These are phyloP conservation scores for Micractinium conductrix DNA, from an alignment of 139 green algal genomes.

Conservation along the genomic window DNA sequence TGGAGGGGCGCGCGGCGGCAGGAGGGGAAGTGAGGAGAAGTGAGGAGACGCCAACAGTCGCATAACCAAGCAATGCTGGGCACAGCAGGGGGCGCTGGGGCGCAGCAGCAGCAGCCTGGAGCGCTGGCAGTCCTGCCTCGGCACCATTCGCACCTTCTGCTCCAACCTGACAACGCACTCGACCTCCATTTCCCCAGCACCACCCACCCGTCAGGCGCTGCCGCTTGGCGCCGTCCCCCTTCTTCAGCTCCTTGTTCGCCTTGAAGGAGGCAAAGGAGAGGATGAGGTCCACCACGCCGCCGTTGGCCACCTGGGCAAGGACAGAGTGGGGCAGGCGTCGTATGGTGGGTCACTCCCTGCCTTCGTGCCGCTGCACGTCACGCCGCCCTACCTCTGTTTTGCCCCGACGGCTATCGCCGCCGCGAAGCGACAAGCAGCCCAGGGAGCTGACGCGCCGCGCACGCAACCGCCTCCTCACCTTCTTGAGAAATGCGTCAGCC, in stretches of 20 bases:
- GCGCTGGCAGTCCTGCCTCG: not conserved
- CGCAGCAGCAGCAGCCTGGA: not conserved
- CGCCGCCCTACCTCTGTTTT: too few species aligned
- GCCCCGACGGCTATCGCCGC: too few species aligned
- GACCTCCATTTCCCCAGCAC: not conserved
- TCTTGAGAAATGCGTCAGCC: slow-evolving; percentile 89
- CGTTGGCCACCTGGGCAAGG: too few species aligned
- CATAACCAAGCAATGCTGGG: not conserved
- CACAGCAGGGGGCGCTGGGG: not conserved
- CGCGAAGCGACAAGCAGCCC: too few species aligned
- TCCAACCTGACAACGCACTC: too few species aligned
- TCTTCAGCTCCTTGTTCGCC: slow-evolving; percentile 96
- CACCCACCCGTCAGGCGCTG: slow-evolving; percentile 67
- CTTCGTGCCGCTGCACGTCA: too few species aligned
- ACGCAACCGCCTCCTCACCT: too few species aligned
- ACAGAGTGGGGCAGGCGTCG: too few species aligned
- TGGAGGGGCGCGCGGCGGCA: too few species aligned
- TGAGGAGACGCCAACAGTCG: not conserved
- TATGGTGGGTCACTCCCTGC: too few species aligned
- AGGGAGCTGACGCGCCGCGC: too few species aligned
- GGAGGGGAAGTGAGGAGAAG: not conserved
- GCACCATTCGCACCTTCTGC: too few species aligned
- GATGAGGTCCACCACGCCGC: slow-evolving; percentile 89
- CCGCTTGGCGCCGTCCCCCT: slow-evolving; percentile 95
- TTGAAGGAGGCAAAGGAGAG: slow-evolving; percentile 93